A percentile compares a stretch with the other conserved stretches of the same genome.
Conservation (phyloP, 306 rosid genomes). For the Cicer bijugum region DNA sequence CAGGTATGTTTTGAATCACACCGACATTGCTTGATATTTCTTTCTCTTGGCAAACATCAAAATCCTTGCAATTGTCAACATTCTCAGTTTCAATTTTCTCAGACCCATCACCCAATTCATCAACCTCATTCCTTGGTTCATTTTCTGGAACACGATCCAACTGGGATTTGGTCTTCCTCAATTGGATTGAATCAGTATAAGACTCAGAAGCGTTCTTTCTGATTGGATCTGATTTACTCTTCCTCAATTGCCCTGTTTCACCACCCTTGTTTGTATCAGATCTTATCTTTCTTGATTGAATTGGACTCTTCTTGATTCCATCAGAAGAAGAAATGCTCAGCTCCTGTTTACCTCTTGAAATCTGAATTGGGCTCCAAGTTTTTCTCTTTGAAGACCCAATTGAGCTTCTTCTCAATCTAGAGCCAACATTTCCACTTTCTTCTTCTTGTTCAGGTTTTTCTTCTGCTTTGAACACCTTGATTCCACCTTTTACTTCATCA, state of each 20-base stretch:
- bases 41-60: constrained; percentile 64
- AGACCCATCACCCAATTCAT: constrained; percentile 38
- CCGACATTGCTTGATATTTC: constrained; percentile 46
- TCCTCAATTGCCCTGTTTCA: constrained; percentile 51
- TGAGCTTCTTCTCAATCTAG: constrained; percentile 53
- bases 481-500: constrained; percentile 78
- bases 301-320: constrained; percentile 56
- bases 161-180: constrained; percentile 57
- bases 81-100: constrained; percentile 54
- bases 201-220: constrained; percentile 36
- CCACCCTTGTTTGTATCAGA: constrained; percentile 43
- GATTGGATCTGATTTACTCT: constrained; percentile 57
- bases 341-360: constrained; percentile 47
- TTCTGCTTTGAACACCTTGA: constrained; percentile 73
- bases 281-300: constrained; percentile 57
- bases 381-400: constrained; percentile 60
- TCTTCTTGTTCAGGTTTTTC: constrained; percentile 47
- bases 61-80: constrained; percentile 59
- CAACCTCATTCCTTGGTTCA: constrained; percentile 46
- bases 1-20: constrained; percentile 44
- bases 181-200: constrained; percentile 40
- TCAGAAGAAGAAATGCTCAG: constrained; percentile 52
- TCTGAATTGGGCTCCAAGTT: constrained; percentile 63
- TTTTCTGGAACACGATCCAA: constrained; percentile 27
- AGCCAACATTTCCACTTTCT: constrained; percentile 3